Evolutionary conservation across 257 asterid species (phyloP).

Genomic region (Solanum ahanhuiri): DNA sequence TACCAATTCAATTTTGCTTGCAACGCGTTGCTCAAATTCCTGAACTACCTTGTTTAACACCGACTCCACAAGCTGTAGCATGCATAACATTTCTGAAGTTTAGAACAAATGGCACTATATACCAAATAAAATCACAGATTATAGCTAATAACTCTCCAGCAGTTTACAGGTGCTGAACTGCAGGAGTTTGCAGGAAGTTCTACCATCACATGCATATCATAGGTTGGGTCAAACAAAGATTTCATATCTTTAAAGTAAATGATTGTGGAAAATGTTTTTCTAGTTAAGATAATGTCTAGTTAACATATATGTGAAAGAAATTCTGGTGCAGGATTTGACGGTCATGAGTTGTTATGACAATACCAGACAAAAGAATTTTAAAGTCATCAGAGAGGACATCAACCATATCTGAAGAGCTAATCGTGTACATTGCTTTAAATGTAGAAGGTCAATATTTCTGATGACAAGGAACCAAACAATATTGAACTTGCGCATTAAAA

Average conservation of each 20-base stretch:
- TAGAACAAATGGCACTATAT: slow-evolving; percentile 6
- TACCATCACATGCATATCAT: neutral
- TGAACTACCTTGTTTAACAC: slow-evolving; percentile 72
- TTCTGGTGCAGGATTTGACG: neutral
- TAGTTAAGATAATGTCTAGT: neutral
- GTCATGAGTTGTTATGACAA: neutral
- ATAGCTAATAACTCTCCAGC: neutral
- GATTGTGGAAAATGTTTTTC: neutral
- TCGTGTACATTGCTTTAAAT: neutral
- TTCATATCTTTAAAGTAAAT: neutral
- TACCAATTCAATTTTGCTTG: slow-evolving; percentile 60
- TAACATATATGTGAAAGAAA: neutral
- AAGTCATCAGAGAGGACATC: neutral
- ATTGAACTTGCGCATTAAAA: neutral
- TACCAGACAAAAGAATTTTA: neutral
- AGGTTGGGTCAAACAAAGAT: neutral
- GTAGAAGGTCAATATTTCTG: neutral
- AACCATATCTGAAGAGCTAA: neutral
- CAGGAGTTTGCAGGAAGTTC: neutral
- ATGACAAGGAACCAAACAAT: neutral
- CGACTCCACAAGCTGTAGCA: slow-evolving; percentile 80
- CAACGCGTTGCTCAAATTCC: slow-evolving; percentile 77
- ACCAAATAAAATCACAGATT: slow-evolving; percentile 1
- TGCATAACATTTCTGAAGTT: slow-evolving; percentile 8
- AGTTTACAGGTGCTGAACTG: neutral